Evolutionary conservation across 768 basidiomycete genomes (phyloP).

Genomic region (Butyriboletus loyo): DNA sequence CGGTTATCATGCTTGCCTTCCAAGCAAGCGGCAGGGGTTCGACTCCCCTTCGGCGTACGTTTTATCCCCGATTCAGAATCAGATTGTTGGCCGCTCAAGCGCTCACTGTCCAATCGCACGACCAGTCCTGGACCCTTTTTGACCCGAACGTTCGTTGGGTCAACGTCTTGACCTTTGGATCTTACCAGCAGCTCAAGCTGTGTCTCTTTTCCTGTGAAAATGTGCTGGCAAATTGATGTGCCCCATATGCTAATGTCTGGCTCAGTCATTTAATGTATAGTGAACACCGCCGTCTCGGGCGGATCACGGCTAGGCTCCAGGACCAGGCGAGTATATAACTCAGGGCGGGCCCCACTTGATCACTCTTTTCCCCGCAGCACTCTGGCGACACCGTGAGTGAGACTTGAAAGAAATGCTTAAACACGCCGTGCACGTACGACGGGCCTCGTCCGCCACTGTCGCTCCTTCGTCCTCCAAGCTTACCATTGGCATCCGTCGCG

Average conservation of each 20-base stretch:
- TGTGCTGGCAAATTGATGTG: neutral
- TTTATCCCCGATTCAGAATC: too few species aligned
- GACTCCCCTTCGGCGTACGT: slow-evolving; percentile 61
- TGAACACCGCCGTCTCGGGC: slow-evolving; percentile 5
- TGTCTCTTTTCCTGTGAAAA: neutral
- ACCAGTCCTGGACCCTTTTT: too few species aligned
- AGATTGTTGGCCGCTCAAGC: too few species aligned
- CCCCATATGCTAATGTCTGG: neutral
- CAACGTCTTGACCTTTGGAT: neutral
- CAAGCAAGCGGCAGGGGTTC: slow-evolving; percentile 76
- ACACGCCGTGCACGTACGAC: slow-evolving; percentile 17
- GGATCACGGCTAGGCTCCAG: slow-evolving; percentile 8
- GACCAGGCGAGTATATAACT: slow-evolving; percentile 6
- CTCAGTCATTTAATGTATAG: too few species aligned
- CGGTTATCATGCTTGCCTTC: slow-evolving; percentile 94
- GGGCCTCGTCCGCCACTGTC: slow-evolving; percentile 22
- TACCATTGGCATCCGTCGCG: slow-evolving; percentile 62
- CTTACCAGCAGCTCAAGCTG: neutral
- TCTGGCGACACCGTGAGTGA: neutral
- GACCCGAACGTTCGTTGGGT: too few species aligned
- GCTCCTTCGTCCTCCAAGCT: slow-evolving; percentile 28
- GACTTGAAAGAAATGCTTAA: slow-evolving; percentile 13
- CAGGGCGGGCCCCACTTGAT: neutral
- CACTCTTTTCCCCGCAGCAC: neutral
- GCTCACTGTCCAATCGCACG: too few species aligned